A percentile compares a stretch with the other conserved stretches of the same genome.
phyloP scores from a whole-genome alignment of 176 grass and related monocot species.

The Oryza nivara region DNA sequence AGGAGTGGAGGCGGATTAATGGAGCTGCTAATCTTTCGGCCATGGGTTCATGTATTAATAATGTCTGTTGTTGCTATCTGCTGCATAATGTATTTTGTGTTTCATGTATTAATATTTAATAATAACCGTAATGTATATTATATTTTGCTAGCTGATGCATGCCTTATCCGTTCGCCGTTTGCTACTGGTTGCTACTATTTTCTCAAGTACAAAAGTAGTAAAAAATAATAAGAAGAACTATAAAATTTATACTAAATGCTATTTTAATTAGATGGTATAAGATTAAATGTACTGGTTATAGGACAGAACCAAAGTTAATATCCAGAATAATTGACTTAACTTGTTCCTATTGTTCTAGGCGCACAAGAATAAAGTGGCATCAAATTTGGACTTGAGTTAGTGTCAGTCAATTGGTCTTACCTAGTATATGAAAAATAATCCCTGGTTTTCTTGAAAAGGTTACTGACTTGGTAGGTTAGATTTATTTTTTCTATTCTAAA shows the following conservation, averaged over 20 bases:
- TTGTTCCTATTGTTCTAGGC: neutral
- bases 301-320: neutral
- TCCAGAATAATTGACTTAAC: neutral
- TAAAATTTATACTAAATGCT: neutral
- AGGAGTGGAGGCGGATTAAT: conserved; percentile 21
- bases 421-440: neutral
- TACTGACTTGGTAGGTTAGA: neutral
- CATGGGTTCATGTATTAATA: neutral
- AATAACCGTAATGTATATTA: neutral
- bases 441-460: neutral
- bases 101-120: neutral
- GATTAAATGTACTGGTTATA: neutral
- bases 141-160: neutral
- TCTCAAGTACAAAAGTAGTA: neutral
- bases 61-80: neutral
- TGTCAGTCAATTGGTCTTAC: neutral
- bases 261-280: neutral
- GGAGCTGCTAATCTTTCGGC: conserved; percentile 32
- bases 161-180: neutral
- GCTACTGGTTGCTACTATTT: neutral
- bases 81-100: no score
- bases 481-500: neutral
- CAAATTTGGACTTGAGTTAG: neutral
- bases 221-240: neutral
- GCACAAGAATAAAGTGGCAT: neutral